Percentiles rank a stretch among this genome's conserved stretches.
Evolutionary conservation across 176 grass and related monocot species (phyloP).

Genomic region (Rhynchospora pubera): DNA sequence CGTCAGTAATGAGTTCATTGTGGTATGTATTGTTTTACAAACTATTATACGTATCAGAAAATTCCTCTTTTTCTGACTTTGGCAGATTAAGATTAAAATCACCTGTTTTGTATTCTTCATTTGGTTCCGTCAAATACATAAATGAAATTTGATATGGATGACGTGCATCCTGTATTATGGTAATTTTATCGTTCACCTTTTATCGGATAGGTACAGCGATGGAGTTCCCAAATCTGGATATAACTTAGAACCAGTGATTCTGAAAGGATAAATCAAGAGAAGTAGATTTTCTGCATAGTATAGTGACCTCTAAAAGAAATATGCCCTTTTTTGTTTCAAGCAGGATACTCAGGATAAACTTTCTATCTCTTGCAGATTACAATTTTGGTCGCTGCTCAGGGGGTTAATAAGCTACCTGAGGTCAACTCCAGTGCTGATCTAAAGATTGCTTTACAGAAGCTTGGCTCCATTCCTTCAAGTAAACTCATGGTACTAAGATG

Average conservation of each 20-base stretch:
- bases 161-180: not conserved
- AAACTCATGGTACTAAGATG: slow-evolving; percentile 61
- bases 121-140: not conserved
- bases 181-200: not conserved
- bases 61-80: not conserved
- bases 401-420: slow-evolving; percentile 64
- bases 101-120: not conserved
- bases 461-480: slow-evolving; percentile 75
- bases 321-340: not conserved
- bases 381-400: slow-evolving; percentile 83
- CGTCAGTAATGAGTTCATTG: slow-evolving; percentile 98
- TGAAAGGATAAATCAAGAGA: not conserved
- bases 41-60: not conserved
- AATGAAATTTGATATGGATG: not conserved
- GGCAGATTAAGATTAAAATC: not conserved
- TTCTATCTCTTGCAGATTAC: slow-evolving; percentile 42
- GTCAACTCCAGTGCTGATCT: slow-evolving; percentile 82
- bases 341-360: not conserved
- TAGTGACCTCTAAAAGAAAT: not conserved
- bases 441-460: slow-evolving; percentile 70
- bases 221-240: not conserved
- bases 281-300: not conserved
- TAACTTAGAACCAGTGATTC: not conserved
- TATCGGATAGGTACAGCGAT: not conserved
- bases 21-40: slow-evolving; percentile 50